Conservation (phyloP, 441 rosid species). For the Sinapis alba region DNA sequence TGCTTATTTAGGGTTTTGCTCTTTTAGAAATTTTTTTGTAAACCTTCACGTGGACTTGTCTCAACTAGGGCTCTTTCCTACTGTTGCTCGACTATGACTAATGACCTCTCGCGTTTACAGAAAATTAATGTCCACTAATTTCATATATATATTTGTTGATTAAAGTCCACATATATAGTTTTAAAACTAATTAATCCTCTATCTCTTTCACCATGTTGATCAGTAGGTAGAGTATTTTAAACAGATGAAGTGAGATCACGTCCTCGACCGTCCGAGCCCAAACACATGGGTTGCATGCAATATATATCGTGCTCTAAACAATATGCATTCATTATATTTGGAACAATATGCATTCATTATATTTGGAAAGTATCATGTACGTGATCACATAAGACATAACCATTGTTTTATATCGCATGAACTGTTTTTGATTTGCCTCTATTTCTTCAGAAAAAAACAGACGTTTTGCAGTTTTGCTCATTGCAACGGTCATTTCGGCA, state of each 20-base stretch:
- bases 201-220: background rate
- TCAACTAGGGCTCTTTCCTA: slow-evolving; percentile 34
- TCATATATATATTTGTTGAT: background rate
- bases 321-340: no score
- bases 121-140: slow-evolving; percentile 20
- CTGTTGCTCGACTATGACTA: slow-evolving; percentile 36
- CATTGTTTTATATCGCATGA: background rate
- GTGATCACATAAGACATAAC: background rate
- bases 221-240: background rate
- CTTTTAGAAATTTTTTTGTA: background rate
- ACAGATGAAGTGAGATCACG: background rate
- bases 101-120: slow-evolving; percentile 25
- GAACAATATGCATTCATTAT: no score
- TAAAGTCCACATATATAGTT: background rate
- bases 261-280: background rate
- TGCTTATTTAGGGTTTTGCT: slow-evolving; percentile 38
- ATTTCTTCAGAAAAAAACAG: background rate
- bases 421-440: background rate
- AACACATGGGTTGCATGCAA: slow-evolving; percentile 4
- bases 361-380: background rate
- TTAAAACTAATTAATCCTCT: background rate
- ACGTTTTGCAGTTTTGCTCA: background rate
- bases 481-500: background rate
- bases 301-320: background rate
- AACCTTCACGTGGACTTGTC: slow-evolving; percentile 44